These are phyloP conservation scores for Lentinula detonsa DNA, from an alignment of 768 basidiomycete genomes.

Conservation along the genomic window DNA sequence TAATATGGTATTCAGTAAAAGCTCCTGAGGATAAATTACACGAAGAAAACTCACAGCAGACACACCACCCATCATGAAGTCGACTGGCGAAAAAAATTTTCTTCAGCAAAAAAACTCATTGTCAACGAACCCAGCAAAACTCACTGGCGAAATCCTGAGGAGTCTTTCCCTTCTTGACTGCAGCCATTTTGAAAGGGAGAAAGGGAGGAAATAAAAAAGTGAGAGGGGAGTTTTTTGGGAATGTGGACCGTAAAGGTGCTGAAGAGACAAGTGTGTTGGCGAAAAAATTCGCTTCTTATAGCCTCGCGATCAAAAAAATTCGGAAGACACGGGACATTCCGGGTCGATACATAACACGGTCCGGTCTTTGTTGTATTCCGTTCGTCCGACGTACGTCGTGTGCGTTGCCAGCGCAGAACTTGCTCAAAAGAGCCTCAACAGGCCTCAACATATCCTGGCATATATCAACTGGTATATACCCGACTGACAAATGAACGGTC, in stretches of 20 bases:
- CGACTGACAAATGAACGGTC: no score
- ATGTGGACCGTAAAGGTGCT: neutral
- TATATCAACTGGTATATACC: no score
- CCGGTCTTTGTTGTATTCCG: no score
- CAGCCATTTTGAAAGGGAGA: neutral
- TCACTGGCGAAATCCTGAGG: slow-evolving; percentile 67
- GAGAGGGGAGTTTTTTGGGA: slow-evolving; percentile 4
- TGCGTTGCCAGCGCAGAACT: neutral
- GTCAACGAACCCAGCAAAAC: slow-evolving; percentile 13
- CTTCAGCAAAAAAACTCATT: neutral
- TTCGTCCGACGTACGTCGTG: neutral
- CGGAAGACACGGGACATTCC: neutral
- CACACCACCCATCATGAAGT: slow-evolving; percentile 74
- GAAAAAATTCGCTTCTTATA: neutral
- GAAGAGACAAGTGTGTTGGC: neutral
- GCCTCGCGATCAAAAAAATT: neutral
- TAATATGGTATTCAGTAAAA: neutral
- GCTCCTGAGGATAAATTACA: neutral
- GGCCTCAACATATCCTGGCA: no score
- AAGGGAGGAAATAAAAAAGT: neutral
- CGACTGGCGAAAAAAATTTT: slow-evolving; percentile 32
- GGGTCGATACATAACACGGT: neutral
- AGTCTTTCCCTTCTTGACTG: slow-evolving; percentile 43
- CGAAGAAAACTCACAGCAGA: slow-evolving; percentile 42
- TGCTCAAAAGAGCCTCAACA: neutral